A percentile compares a stretch with the other conserved stretches of the same genome.
Conservation (phyloP, 2,329 filamentous ascomycete species). For the Pestalotiopsis sp. region DNA sequence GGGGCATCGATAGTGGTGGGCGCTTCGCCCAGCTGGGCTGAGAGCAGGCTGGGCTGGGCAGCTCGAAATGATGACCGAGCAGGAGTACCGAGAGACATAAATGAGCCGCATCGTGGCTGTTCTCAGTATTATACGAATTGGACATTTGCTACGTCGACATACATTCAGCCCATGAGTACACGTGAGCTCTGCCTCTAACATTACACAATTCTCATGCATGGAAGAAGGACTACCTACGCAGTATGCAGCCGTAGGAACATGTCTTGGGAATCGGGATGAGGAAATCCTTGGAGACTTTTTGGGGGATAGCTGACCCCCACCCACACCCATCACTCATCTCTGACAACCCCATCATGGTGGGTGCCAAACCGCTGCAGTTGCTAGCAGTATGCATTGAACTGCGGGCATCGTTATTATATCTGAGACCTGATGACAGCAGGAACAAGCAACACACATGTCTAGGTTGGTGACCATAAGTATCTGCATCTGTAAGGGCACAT, state of each 20-base stretch:
- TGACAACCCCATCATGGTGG: not conserved
- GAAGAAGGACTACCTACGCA: not conserved
- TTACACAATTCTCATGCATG: not conserved
- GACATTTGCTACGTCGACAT: not conserved
- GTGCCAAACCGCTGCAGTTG: not conserved
- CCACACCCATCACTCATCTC: not conserved
- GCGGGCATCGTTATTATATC: not conserved
- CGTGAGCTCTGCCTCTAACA: not conserved
- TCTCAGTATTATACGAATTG: not conserved
- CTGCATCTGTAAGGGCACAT: not conserved
- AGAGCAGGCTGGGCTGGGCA: not conserved
- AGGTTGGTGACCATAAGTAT: not conserved
- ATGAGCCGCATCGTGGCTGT: not conserved
- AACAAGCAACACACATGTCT: not conserved
- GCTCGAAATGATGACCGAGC: not conserved
- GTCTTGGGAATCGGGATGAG: not conserved
- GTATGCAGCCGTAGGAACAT: not conserved
- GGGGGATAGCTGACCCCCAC: not conserved
- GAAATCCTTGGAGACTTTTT: not conserved
- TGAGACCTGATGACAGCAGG: not conserved
- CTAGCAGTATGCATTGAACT: not conserved
- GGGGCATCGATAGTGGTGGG: not conserved
- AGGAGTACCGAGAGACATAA: not conserved
- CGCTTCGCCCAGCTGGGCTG: not conserved
- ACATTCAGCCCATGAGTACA: not conserved